Conservation (phyloP, 345 rosid genomes). For the Salix exigua region DNA sequence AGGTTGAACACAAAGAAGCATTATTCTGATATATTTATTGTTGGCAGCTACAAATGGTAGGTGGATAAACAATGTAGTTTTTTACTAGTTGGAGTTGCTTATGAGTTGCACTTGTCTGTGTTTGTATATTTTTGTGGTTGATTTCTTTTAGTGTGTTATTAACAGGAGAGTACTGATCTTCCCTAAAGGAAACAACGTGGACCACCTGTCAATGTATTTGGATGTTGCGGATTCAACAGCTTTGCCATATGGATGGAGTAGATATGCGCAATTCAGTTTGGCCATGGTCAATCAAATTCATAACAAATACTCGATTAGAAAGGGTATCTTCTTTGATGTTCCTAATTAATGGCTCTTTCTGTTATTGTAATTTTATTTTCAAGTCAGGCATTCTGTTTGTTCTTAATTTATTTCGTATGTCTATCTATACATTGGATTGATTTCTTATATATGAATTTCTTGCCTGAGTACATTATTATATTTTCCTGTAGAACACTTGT, state of each 20-base stretch:
- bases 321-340: slow-evolving; percentile 43
- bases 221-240: slow-evolving; percentile 83
- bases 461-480: not conserved
- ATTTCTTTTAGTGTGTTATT: slow-evolving; percentile 17
- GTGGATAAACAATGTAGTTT: not conserved
- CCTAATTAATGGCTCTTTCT: not conserved
- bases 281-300: slow-evolving; percentile 79
- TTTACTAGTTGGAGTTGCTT: not conserved
- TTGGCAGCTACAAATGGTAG: slow-evolving; percentile 93
- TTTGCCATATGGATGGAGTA: slow-evolving; percentile 91
- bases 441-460: not conserved
- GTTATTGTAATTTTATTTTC: not conserved
- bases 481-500: not conserved
- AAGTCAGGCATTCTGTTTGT: not conserved
- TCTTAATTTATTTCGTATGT: not conserved
- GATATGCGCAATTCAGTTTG: slow-evolving; percentile 89
- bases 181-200: slow-evolving; percentile 91
- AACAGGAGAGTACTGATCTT: slow-evolving; percentile 84
- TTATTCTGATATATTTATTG: slow-evolving; percentile 70
- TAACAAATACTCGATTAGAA: slow-evolving; percentile 66
- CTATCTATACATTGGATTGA: not conserved
- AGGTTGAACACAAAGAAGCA: slow-evolving; percentile 68
- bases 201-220: slow-evolving; percentile 89
- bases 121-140: not conserved
- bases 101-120: not conserved